Conservation (phyloP, 306 rosid genomes). For the Cotoneaster glaucophyllus region DNA sequence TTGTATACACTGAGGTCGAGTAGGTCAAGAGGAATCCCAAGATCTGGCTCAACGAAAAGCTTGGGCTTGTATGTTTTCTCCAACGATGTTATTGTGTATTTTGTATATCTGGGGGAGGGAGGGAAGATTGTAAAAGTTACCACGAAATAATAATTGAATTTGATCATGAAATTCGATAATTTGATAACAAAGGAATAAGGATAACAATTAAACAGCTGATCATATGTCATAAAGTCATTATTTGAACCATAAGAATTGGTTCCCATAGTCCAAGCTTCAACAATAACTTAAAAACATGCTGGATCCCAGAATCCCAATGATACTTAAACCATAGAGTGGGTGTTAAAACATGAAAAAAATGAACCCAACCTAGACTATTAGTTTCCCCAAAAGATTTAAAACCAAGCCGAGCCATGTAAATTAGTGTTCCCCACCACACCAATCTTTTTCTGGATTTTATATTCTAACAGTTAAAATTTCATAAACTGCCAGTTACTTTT, state of each 20-base stretch:
- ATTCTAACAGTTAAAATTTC: background rate
- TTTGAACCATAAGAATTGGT: background rate
- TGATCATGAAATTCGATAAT: background rate
- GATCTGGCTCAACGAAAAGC: constrained; percentile 96
- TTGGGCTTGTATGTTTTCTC: constrained; percentile 94
- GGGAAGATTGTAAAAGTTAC: constrained; percentile 24
- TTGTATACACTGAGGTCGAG: constrained; percentile 98
- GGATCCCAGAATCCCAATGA: background rate
- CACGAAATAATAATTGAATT: constrained; percentile 6
- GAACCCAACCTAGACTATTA: background rate
- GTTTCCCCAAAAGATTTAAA: background rate
- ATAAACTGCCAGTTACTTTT: background rate
- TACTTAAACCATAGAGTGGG: background rate
- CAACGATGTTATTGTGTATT: constrained; percentile 79
- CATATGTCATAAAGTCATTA: background rate
- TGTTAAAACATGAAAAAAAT: background rate
- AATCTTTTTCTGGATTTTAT: background rate
- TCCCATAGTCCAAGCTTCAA: background rate
- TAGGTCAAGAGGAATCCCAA: constrained; percentile 97
- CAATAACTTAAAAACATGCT: background rate
- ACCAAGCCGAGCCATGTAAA: constrained; percentile 2
- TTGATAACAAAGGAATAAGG: background rate
- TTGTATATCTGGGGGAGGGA: constrained; percentile 61
- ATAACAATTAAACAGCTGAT: background rate
- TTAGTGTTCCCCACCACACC: background rate